phyloP scores from a whole-genome alignment of 495 filamentous ascomycete species.

The Penicillium herquei region DNA sequence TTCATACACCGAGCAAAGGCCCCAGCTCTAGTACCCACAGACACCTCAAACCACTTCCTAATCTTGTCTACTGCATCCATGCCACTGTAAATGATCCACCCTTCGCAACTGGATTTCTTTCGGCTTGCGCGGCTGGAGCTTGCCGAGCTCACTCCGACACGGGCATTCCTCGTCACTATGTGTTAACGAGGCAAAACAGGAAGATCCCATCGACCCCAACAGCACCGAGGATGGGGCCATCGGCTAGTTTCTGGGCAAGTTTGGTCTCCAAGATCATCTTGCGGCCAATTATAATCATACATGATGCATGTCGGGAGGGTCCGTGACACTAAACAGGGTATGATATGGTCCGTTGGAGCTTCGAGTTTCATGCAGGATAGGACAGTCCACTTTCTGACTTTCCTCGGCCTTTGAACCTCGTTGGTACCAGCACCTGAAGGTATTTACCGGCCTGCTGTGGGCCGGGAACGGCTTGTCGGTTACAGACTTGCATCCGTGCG shows the following conservation, averaged over 20 bases:
- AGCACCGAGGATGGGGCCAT: constrained; percentile 2
- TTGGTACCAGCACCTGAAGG: neutral
- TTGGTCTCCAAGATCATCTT: neutral
- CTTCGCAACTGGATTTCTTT: neutral
- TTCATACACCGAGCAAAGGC: neutral
- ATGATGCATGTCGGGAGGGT: constrained; percentile 15
- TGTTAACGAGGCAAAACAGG: neutral
- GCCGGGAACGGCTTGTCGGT: constrained; percentile 5
- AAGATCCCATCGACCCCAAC: constrained; percentile 3
- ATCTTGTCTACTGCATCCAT: neutral
- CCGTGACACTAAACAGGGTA: constrained; percentile 14
- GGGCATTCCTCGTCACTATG: neutral
- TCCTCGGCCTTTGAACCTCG: constrained; percentile 1
- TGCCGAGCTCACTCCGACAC: constrained; percentile 10
- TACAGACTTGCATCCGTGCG: constrained; percentile 5
- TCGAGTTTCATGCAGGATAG: constrained; percentile 14
- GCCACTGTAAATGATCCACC: constrained; percentile 2
- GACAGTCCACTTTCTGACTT: constrained; percentile 15
- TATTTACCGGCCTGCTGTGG: constrained; percentile 3
- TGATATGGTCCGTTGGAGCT: constrained; percentile 22
- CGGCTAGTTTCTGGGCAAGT: neutral
- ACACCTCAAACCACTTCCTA: neutral
- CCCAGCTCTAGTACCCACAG: neutral
- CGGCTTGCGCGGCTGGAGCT: constrained; percentile 16
- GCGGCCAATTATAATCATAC: constrained; percentile 13